Evolutionary conservation across 495 filamentous ascomycete species (phyloP).

Genomic region (Lasiosphaeriaceae sp.): DNA sequence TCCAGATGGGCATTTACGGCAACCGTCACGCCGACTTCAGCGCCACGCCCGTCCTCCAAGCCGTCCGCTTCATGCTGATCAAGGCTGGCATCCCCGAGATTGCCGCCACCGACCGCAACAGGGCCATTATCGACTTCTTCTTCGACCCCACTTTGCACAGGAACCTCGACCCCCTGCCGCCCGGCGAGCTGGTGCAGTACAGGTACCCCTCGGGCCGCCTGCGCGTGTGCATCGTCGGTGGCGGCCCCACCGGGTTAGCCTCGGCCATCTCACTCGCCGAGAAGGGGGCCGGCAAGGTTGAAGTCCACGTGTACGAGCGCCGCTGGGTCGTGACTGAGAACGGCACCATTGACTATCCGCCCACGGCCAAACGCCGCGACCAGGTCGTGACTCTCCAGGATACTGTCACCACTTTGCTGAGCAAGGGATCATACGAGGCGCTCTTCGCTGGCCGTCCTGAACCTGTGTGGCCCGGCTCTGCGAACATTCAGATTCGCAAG

Average conservation of each 20-base stretch:
- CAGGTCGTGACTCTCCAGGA: conserved; percentile 35
- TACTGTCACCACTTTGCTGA: conserved; percentile 30
- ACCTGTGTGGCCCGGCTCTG: conserved; percentile 32
- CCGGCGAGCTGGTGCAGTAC: conserved; percentile 23
- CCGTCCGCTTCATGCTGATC: conserved; percentile 34
- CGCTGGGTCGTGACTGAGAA: conserved; percentile 21
- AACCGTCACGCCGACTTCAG: conserved; percentile 30
- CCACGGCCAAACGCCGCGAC: conserved; percentile 25
- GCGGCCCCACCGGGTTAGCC: conserved; percentile 32
- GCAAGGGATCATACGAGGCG: conserved; percentile 19
- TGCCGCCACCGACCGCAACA: conserved; percentile 19
- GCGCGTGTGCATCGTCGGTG: conserved; percentile 30
- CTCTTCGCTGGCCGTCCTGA: conserved; percentile 29
- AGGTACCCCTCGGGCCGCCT: conserved; percentile 30
- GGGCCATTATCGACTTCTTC: conserved; percentile 33
- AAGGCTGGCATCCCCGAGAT: conserved; percentile 25
- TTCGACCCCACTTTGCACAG: conserved; percentile 35
- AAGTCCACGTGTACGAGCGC: conserved; percentile 33
- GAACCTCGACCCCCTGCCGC: conserved; percentile 24
- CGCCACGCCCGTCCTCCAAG: conserved; percentile 30
- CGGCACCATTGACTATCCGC: conserved; percentile 25
- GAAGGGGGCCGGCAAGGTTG: conserved; percentile 27
- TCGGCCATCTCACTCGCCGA: conserved; percentile 36
- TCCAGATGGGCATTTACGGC: conserved; percentile 26
- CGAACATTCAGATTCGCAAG: conserved; percentile 38